Conservation (phyloP, 257 asterid genomes). For the Nicotiana noctiflora region DNA sequence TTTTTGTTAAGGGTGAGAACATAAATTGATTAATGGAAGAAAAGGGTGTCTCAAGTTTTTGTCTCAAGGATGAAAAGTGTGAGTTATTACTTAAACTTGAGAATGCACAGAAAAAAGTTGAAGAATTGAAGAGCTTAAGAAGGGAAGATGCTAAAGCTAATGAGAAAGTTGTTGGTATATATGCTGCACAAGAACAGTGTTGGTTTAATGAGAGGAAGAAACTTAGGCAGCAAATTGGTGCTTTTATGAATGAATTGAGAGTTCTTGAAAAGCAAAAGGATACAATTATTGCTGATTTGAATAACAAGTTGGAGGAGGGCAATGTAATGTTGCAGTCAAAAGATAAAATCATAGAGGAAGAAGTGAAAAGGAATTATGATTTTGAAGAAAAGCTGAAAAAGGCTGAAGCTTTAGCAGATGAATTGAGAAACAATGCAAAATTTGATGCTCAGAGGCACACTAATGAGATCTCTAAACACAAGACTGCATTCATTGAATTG, state of each 20-base stretch:
- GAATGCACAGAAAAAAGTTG: constrained; percentile 40
- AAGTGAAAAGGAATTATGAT: constrained; percentile 35
- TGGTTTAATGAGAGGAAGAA: constrained; percentile 71
- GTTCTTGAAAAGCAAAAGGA: constrained; percentile 35
- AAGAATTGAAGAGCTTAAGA: constrained; percentile 52
- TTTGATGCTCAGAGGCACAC: constrained; percentile 55
- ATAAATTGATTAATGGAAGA: constrained; percentile 41
- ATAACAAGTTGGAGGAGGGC: constrained; percentile 40
- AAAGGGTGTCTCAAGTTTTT: constrained; percentile 31
- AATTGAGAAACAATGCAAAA: constrained; percentile 35
- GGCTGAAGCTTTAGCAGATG: constrained; percentile 37
- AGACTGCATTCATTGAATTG: constrained; percentile 74
- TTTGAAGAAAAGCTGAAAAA: constrained; percentile 43
- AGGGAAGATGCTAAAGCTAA: constrained; percentile 89
- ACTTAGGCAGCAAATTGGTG: constrained; percentile 63
- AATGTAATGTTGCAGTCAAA: constrained; percentile 38
- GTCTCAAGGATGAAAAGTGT: neutral
- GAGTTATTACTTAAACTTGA: constrained; percentile 44
- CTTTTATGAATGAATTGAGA: constrained; percentile 56
- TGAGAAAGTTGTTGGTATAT: constrained; percentile 70
- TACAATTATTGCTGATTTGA: constrained; percentile 39
- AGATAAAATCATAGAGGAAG: constrained; percentile 46
- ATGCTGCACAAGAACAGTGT: constrained; percentile 75
- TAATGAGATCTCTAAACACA: constrained; percentile 51
- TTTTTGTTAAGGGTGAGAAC: neutral